Base-by-base conservation (phyloP, 2,329 filamentous ascomycete genomes). In the Penicillium sclerotigenum region DNA sequence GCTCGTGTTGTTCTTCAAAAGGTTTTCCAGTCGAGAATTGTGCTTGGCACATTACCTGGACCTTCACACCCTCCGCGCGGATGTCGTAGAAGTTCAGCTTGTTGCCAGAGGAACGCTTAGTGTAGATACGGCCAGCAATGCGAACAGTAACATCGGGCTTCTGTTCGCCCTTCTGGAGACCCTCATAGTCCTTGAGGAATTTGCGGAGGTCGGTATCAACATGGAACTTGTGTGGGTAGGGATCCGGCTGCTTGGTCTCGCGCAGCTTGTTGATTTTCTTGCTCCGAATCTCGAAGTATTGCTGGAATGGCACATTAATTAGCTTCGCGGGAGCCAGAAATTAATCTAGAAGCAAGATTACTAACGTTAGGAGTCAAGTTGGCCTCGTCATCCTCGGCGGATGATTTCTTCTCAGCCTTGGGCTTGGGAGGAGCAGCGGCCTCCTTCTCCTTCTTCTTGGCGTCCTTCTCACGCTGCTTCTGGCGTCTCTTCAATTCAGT, bases 251-350 rank as follows among this genome's bases (percentile, higher is more conserved):
- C 79, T 88, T 86, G 70, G 84, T 85, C 70, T 87, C 80, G 68
- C 87, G 84, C 61, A 93, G 83, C 68, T 88, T 87, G 75, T 89
- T 87, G 79, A 96, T 86, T 64, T 83, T 83, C 65, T 90, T 85
- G 69, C 88, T 95, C 61, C 94, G 89, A 72, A 97, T 95, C 79
- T 99, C 94, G 73, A 96, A 97, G 81, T 97, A 99, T 87, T 90
- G 87, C 85, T 88, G 14, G 55, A 45, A 58, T 16, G 36, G 46
- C 33, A 34, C n/a, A 37, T 45, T 28, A 4, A 47, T 66, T 51
- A 67, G 57, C 50, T 36, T 38, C 20, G 10, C 20, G 7, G 10
- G 13, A 3, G 3, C 1, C 1, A 3, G 4, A 1, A n/a, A 26
- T 31, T 13, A 2, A 26, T 9, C 0, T 4, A 33, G 2, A 11